Base-by-base conservation (phyloP, 169 alveolate species). In the Plasmodium vinckei region DNA sequence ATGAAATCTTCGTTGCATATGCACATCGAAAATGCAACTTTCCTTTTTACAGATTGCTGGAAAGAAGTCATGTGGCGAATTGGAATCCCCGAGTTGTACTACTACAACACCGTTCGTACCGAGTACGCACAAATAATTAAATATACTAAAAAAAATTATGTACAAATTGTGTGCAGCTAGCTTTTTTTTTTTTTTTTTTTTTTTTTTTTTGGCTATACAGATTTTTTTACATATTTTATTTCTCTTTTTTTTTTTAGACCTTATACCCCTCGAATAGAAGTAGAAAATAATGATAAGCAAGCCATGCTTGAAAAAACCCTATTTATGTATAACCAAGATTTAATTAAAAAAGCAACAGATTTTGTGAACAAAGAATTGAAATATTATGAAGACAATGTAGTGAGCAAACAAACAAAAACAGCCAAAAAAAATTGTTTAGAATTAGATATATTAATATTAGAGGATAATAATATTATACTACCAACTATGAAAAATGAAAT, bases 61-160 rank as follows among this genome's bases (percentile, higher is more conserved):
- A 82, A 68, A 51, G 90, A 82, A 39, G 90, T 82, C 19, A 82
- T 82, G 90, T 82, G 90, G 90, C 65, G 90, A 54, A 47, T 82
- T 17, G 90, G 90, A 12, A 82, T 82, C 25, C 90, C 90, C 42
- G 90, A 82, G 84, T 46, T 82, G 63, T 59, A 82, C 3, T 82
- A 67, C 64, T 82, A 82, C 82, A 82, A 82, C 84, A 33, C 90
- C 1, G 77, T 75, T 46, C 61, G 75, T 9, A 75, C 63, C 47
- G 88, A 75, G 88, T 75, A 21, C 1, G 25, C 25, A 21, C 25
- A 21, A 0, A 21, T 21, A n/a, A n/a, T n/a, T n/a, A 21, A 21
- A 21, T 21, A 21, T 21, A 21, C 1, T 21, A 21, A 21, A 21
- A 21, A 21, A 21, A 21, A 21, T 21, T 21, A 21, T 21, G 25